These are phyloP conservation scores for Psilocybe sp. DNA, from an alignment of 768 basidiomycete genomes.

Conservation along the genomic window DNA sequence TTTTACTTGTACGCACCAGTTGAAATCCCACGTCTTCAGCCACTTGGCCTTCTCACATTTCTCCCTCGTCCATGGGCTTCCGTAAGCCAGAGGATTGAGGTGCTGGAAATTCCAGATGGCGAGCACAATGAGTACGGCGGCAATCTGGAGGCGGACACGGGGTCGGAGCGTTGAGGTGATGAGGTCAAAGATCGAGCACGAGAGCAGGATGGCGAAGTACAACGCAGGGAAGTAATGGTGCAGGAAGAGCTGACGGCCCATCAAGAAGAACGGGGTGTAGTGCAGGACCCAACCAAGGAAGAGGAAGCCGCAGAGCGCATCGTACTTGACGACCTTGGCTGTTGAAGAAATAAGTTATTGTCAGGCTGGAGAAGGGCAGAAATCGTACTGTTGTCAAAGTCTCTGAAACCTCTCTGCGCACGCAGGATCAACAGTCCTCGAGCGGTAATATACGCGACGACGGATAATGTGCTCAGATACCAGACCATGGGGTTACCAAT, in stretches of 20 bases:
- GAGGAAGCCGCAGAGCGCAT: conserved; percentile 86
- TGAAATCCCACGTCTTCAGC: conserved; percentile 96
- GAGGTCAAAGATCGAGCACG: conserved; percentile 80
- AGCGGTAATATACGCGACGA: conserved; percentile 62
- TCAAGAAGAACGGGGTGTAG: conserved; percentile 96
- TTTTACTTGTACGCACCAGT: conserved; percentile 52
- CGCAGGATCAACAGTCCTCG: conserved; percentile 84
- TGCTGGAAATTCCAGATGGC: conserved; percentile 76
- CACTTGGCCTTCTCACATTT: conserved; percentile 78
- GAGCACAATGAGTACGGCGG: conserved; percentile 66
- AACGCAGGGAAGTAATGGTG: conserved; percentile 98
- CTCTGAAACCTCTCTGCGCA: conserved; percentile 85
- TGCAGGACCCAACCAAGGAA: conserved; percentile 90
- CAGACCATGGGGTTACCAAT: conserved; percentile 94
- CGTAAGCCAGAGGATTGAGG: conserved; percentile 84
- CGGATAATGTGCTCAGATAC: conserved; percentile 78
- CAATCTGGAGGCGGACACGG: conserved; percentile 75
- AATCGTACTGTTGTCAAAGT: conserved; percentile 86
- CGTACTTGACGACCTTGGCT: conserved; percentile 93
- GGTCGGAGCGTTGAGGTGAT: conserved; percentile 77
- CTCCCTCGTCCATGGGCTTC: conserved; percentile 78
- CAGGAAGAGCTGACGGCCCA: conserved; percentile 95
- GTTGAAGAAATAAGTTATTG: conserved; percentile 2
- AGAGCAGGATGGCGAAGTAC: conserved; percentile 86
- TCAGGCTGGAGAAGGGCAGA: background rate